Conservation (phyloP, 768 basidiomycete species). For the Collybiopsis luxurians region DNA sequence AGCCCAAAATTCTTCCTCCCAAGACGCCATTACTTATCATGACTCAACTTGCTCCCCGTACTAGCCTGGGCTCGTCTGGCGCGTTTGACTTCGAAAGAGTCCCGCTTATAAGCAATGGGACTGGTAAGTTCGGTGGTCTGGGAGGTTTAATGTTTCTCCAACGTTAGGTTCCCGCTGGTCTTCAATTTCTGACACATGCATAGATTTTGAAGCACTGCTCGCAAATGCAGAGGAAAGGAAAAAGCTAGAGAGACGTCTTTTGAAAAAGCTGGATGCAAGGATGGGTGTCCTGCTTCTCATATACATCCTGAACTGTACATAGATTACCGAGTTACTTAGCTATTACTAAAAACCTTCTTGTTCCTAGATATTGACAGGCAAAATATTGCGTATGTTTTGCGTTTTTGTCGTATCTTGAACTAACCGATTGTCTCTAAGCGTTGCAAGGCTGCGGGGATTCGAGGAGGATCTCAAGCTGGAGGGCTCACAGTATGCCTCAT, state of each 20-base stretch:
- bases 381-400: conserved; percentile 52
- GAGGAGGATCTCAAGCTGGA: conserved; percentile 62
- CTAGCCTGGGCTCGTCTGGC: too few species aligned
- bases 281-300: conserved; percentile 48
- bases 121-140: too few species aligned
- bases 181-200: too few species aligned
- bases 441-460: conserved; percentile 70
- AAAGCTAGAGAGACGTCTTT: conserved; percentile 18
- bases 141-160: too few species aligned
- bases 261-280: conserved; percentile 48
- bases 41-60: too few species aligned
- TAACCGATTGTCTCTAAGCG: conserved; percentile 35
- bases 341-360: not conserved
- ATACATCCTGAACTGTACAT: conserved; percentile 43
- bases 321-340: conserved; percentile 28
- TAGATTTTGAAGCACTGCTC: not conserved
- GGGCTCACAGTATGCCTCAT: conserved; percentile 63
- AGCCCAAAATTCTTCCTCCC: too few species aligned
- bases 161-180: too few species aligned
- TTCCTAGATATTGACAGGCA: conserved; percentile 62
- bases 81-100: not conserved
- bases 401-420: not conserved
- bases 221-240: not conserved
- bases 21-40: too few species aligned
- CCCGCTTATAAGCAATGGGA: too few species aligned